Evolutionary conservation across 257 asterid genomes (phyloP).

Genomic region (Solanum lycopersicoides): DNA sequence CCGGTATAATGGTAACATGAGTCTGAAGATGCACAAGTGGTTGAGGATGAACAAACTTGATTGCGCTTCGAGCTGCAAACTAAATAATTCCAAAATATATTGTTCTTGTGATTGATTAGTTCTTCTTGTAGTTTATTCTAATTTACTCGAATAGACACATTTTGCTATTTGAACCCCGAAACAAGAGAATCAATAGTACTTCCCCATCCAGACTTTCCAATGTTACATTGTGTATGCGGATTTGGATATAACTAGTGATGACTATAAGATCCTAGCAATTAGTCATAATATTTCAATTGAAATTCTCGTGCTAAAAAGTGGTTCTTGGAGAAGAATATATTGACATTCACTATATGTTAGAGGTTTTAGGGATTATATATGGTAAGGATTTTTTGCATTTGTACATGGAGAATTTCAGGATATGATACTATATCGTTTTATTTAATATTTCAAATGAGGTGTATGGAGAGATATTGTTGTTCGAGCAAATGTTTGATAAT

Average conservation of each 20-base stretch:
- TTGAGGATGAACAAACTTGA: neutral
- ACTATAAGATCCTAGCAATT: neutral
- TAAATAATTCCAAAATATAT: neutral
- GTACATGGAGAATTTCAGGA: neutral
- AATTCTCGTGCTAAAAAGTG: neutral
- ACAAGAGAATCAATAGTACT: neutral
- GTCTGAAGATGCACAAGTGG: no score
- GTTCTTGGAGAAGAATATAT: neutral
- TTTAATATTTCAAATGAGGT: neutral
- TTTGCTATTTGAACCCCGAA: neutral
- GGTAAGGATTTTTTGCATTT: neutral
- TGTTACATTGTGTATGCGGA: neutral
- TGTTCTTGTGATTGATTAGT: neutral
- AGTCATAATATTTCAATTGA: neutral
- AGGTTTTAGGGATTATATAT: no score
- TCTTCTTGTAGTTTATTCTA: neutral
- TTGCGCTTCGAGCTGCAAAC: neutral
- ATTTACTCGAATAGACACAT: neutral
- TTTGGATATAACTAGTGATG: neutral
- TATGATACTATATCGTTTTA: neutral
- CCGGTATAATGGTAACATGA: no score
- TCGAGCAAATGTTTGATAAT: neutral
- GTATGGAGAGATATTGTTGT: neutral
- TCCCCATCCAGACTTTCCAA: neutral
- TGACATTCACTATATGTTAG: no score